Conservation (phyloP, 257 asterid genomes). For the Fraxinus anomala region DNA sequence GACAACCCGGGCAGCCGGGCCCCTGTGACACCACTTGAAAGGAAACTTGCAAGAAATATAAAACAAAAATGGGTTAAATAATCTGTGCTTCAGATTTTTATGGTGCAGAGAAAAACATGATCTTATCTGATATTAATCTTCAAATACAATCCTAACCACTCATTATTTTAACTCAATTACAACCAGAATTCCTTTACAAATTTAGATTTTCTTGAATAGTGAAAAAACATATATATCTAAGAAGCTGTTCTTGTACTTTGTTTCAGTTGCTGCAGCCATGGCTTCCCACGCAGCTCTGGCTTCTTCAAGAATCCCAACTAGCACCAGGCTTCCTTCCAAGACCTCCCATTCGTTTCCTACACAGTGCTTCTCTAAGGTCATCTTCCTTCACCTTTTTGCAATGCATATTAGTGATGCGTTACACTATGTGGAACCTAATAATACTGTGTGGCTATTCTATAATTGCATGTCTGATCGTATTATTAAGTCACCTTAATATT, state of each 20-base stretch:
- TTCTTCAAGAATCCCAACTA: constrained; percentile 78
- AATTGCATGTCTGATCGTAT: not conserved
- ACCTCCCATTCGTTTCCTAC: constrained; percentile 48
- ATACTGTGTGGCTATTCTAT: too few relatives aligned
- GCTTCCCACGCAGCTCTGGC: constrained; percentile 91
- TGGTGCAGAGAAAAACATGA: constrained; percentile 40
- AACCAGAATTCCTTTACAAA: constrained; percentile 40
- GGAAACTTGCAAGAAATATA: constrained; percentile 14
- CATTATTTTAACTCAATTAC: constrained; percentile 40
- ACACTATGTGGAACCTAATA: too few relatives aligned
- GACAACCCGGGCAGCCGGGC: not conserved
- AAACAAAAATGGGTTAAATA: constrained; percentile 20
- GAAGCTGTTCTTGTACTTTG: constrained; percentile 22
- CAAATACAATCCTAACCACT: constrained; percentile 56
- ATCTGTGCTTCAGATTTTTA: constrained; percentile 53
- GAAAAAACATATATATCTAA: constrained; percentile 29
- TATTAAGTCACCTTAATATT: too few relatives aligned
- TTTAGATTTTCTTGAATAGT: constrained; percentile 10
- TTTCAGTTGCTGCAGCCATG: constrained; percentile 61
- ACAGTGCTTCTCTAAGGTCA: constrained; percentile 76
- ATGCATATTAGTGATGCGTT: not conserved
- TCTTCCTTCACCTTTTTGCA: not conserved
- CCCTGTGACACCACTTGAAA: not conserved
- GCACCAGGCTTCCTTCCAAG: constrained; percentile 59
- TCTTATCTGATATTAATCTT: constrained; percentile 62